Base-by-base conservation (phyloP, 2,329 filamentous ascomycete species). In the Didymella segeticola region DNA sequence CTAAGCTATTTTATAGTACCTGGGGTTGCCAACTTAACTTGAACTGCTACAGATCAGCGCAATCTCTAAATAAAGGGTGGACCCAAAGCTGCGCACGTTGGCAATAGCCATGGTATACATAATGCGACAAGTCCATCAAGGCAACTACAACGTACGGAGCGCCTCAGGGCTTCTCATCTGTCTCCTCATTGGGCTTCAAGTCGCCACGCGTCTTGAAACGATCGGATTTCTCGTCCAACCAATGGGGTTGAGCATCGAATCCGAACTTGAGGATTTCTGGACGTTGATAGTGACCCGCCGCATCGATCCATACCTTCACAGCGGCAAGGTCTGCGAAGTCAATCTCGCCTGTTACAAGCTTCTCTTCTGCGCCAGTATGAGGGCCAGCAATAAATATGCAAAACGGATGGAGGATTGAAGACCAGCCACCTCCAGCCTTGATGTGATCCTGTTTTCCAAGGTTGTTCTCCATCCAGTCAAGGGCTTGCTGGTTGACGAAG, bases 401-500 rank as follows among this genome's bases (percentile, higher is more conserved):
- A 47, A 75, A 74, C 0, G 72, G 73, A 54, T 72, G 69, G 1
- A 74, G 48, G 23, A 75, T 59, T 1, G 72, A 58, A 2, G 66
- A 68, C 72, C 73, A 75, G 14, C 73, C 72, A 2, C 72, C 73
- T 15, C 72, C 73, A 19, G 56, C 53, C 49, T 73, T 74, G 17
- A 74, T 62, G 3, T 69, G 51, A 30, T 75, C 66, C 36, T 73
- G 69, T 30, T 66, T 53, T 25, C 72, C 72, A 0, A 75, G 63
- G 27, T 75, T 75, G 48, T 72, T 62, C 49, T 68, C 56, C 71
- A 74, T 73, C 68, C 77, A 80, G 12, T 70, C 58, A 12, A 80
- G 61, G 30, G 77, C 79, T 2, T 56, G 64, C 10, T 77, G 66
- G 29, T 80, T 77, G 2, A 80, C 74, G 25, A 77, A 78, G 46